phyloP scores from a whole-genome alignment of 2,329 filamentous ascomycete genomes.

The Fusarium sp. region DNA sequence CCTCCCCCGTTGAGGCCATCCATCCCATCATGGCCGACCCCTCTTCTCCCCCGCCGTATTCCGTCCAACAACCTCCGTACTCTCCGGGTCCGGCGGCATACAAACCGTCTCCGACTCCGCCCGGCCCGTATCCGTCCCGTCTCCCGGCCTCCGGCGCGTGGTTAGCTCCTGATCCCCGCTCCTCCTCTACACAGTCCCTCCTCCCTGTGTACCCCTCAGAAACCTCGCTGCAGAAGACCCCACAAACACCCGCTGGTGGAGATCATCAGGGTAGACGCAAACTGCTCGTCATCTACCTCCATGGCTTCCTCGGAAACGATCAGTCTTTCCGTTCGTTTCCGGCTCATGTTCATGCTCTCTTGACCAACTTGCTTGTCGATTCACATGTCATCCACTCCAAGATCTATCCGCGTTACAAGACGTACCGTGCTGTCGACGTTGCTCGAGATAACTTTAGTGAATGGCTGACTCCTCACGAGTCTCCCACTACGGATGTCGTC shows the following conservation, averaged over 20 bases:
- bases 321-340: conserved; percentile 90
- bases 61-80: conserved; percentile 25
- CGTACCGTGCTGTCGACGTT: conserved; percentile 76
- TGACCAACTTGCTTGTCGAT: conserved; percentile 74
- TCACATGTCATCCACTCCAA: conserved; percentile 89
- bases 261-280: conserved; percentile 57
- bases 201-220: conserved; percentile 41
- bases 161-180: conserved; percentile 57
- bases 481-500: conserved; percentile 79
- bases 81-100: conserved; percentile 16
- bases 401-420: conserved; percentile 84
- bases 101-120: conserved; percentile 11
- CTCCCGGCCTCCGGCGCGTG: conserved; percentile 21
- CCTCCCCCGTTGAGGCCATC: neutral
- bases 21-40: conserved; percentile 14
- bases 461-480: conserved; percentile 85
- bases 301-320: conserved; percentile 91
- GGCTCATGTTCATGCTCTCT: conserved; percentile 83
- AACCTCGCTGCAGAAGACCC: conserved; percentile 11
- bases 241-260: conserved; percentile 4
- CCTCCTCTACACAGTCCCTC: conserved; percentile 62
- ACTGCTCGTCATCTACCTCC: conserved; percentile 84
- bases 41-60: conserved; percentile 19
- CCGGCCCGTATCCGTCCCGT: conserved; percentile 6
- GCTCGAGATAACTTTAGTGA: conserved; percentile 85